Conservation (phyloP, 306 rosid genomes). For the Styphnolobium japonicum region DNA sequence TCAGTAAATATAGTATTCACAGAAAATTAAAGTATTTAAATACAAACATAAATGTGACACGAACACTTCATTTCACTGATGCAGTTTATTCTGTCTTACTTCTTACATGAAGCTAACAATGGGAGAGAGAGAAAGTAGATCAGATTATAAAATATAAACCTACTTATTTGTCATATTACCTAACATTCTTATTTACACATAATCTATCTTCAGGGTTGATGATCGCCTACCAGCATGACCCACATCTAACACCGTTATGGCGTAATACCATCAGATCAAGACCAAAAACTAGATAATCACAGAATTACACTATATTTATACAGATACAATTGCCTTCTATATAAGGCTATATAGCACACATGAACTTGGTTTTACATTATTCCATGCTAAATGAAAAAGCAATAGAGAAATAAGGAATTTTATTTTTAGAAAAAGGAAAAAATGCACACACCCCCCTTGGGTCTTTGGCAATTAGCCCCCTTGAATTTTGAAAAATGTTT, state of each 20-base stretch:
- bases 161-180: not conserved
- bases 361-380: no score
- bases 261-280: not conserved
- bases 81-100: slow-evolving; percentile 8
- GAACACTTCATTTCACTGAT: slow-evolving; percentile 1
- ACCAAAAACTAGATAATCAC: not conserved
- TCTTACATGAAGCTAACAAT: not conserved
- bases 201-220: not conserved
- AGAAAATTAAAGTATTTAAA: not conserved
- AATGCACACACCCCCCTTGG: no score
- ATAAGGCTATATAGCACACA: no score
- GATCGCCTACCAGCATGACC: not conserved
- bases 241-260: not conserved
- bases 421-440: no score
- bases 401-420: no score
- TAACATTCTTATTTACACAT: slow-evolving; percentile 15
- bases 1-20: not conserved
- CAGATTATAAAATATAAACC: not conserved
- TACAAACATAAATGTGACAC: not conserved
- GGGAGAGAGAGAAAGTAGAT: not conserved
- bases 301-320: no score
- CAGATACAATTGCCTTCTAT: no score
- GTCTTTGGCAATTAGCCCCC: no score
- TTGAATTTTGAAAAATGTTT: no score
- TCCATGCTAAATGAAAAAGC: no score